Evolutionary conservation across 306 rosid genomes (phyloP), one percentile per base, ranked within the genome.

Genomic region (Pterocarpus santalinus): DNA sequence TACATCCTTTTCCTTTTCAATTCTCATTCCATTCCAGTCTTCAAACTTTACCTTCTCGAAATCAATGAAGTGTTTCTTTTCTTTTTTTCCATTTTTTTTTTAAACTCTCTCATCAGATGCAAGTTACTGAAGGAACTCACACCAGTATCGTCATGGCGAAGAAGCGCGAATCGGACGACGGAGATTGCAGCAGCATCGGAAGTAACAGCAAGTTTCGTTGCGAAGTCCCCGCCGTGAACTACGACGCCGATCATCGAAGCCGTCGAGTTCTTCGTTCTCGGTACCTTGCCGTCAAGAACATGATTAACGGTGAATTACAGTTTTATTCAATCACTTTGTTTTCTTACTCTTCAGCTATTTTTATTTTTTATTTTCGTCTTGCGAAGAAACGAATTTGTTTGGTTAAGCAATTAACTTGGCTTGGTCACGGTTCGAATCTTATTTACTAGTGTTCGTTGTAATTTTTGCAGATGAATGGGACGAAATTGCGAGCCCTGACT

Each of bases 181-280:
- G 9, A 5, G 58, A 28, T 36, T 8, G n/a, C 35, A 39, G 41
- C 17, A 38, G 58, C 11, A 5, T 5, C 30, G 22, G 30, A 38
- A 35, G 22, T 12, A 2, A 5, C 12, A 14, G 9, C 14, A 47
- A 64, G 17, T 15, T 5, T 22, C 46, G 36, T 38, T 15, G 51
- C 9, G 35, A 69, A 75, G 52, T 30, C 15, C 4, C 41, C 12
- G 11, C 39, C 49, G 4, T 13, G 10, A 1, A 13, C 53, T 2
- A 36, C 75, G 63, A 4, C 66, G 38, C 43, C 12, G 80, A 65
- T 57, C 61, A 65, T 44, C 51, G 33, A 61, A 53, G n/a, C 52
- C 81, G 85, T 32, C 81, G 75, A 44, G 72, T 39, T 28, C 82
- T 87, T 32, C 88, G 83, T 13, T 87, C 88, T 53, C 81, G 82